Conservation (phyloP, 163 green algal species). For the Coccomyxa subellipsoidea region DNA sequence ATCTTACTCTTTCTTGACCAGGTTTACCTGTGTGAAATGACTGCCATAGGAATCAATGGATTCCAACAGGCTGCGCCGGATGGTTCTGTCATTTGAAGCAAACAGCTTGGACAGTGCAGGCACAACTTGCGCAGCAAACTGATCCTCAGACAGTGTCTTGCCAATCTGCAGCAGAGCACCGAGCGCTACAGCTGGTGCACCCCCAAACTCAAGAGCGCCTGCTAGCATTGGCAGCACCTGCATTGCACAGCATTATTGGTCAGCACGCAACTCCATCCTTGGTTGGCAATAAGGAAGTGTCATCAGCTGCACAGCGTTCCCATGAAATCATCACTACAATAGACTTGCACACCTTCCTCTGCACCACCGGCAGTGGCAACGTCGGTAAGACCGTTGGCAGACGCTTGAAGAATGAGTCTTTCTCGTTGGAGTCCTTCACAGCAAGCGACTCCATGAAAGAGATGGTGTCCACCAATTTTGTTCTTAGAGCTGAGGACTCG, state of each 20-base stretch:
- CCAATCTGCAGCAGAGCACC: conserved; percentile 65
- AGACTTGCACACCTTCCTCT: conserved; percentile 56
- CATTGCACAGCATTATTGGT: not conserved
- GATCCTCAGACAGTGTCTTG: conserved; percentile 70
- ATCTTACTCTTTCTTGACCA: not conserved
- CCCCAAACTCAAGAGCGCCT: conserved; percentile 86
- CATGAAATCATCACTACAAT: not conserved
- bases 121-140: conserved; percentile 75
- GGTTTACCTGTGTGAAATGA: conserved; percentile 36
- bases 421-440: conserved; percentile 85
- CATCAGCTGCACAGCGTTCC: not conserved
- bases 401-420: conserved; percentile 94
- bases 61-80: conserved; percentile 84
- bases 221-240: conserved; percentile 24
- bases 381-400: conserved; percentile 64
- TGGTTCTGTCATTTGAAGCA: conserved; percentile 61
- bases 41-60: conserved; percentile 75
- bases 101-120: conserved; percentile 89
- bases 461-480: conserved; percentile 87
- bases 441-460: conserved; percentile 93
- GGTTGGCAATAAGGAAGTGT: not conserved
- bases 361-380: conserved; percentile 70
- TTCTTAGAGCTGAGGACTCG: conserved; percentile 72
- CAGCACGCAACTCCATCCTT: no score
- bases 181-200: conserved; percentile 68